Evolutionary conservation across 306 rosid genomes (phyloP).

Genomic region (Dicorynia guianensis): DNA sequence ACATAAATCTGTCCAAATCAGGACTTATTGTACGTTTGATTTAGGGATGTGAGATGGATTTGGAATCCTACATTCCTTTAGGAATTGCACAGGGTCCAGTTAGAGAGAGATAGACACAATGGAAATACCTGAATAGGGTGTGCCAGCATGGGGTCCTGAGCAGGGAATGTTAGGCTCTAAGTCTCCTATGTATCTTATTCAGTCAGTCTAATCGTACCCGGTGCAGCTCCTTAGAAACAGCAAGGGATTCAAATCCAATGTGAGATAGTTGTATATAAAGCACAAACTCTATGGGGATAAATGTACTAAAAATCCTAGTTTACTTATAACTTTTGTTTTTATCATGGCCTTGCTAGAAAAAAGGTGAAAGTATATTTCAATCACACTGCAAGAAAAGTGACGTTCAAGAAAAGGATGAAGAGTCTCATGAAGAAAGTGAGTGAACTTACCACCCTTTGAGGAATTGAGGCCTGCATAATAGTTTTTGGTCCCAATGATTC

Average conservation of each 20-base stretch:
- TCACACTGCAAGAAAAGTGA: neutral
- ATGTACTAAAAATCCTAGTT: neutral
- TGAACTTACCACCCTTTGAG: slow-evolving; percentile 11
- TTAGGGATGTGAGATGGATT: neutral
- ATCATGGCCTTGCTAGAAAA: neutral
- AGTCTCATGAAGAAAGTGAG: neutral
- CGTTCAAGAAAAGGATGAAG: neutral
- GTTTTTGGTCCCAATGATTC: neutral
- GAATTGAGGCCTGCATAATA: neutral
- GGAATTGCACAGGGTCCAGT: too few relatives aligned
- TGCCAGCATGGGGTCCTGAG: too few relatives aligned
- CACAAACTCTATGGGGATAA: neutral
- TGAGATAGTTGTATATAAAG: slow-evolving; percentile 16
- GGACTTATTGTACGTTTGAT: neutral
- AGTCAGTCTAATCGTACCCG: too few relatives aligned
- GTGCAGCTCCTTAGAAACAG: too few relatives aligned
- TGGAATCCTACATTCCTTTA: too few relatives aligned
- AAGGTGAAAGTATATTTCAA: neutral
- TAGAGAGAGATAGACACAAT: too few relatives aligned
- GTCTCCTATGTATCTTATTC: too few relatives aligned
- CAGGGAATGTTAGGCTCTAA: too few relatives aligned
- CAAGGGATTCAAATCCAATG: too few relatives aligned
- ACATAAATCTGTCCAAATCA: neutral
- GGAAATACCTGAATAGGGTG: too few relatives aligned
- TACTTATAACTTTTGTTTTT: neutral